These are phyloP conservation scores for Arabidopsis lyrata DNA, from an alignment of 441 rosid genomes.

Conservation along the genomic window DNA sequence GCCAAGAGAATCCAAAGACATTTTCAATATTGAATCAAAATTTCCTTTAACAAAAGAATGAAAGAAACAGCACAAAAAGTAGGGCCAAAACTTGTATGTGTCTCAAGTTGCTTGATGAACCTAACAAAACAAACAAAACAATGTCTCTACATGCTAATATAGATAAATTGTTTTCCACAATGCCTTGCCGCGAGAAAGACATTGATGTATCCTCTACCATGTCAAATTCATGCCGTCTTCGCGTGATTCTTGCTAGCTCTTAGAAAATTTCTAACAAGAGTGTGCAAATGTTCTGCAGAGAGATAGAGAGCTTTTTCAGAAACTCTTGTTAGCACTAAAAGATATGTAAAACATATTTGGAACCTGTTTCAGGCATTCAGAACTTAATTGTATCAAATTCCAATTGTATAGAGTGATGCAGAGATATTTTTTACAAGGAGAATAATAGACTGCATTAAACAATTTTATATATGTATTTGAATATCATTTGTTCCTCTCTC, in stretches of 20 bases:
- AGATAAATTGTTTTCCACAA: background rate
- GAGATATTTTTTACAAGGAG: constrained; percentile 4
- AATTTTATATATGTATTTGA: background rate
- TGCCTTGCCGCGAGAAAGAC: background rate
- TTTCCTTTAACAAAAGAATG: constrained; percentile 17
- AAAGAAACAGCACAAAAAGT: no score
- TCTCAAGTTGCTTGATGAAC: background rate
- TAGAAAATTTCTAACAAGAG: no score
- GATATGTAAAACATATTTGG: background rate
- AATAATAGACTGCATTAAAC: background rate
- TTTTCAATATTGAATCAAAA: background rate
- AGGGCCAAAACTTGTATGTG: no score
- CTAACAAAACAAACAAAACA: background rate
- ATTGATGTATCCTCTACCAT: background rate
- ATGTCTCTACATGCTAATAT: background rate
- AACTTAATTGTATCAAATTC: background rate
- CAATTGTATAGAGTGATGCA: constrained; percentile 11
- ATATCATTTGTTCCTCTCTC: constrained; percentile 11
- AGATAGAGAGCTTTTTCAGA: no score
- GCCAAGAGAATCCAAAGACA: background rate
- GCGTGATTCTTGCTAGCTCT: no score
- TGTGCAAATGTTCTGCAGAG: no score
- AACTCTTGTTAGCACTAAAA: no score
- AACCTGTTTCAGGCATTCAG: constrained; percentile 18
- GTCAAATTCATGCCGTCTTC: background rate